A percentile compares a stretch with the other conserved stretches of the same genome.
phyloP scores from a whole-genome alignment of 2,329 filamentous ascomycete genomes.

The Zymoseptoria crescenta region DNA sequence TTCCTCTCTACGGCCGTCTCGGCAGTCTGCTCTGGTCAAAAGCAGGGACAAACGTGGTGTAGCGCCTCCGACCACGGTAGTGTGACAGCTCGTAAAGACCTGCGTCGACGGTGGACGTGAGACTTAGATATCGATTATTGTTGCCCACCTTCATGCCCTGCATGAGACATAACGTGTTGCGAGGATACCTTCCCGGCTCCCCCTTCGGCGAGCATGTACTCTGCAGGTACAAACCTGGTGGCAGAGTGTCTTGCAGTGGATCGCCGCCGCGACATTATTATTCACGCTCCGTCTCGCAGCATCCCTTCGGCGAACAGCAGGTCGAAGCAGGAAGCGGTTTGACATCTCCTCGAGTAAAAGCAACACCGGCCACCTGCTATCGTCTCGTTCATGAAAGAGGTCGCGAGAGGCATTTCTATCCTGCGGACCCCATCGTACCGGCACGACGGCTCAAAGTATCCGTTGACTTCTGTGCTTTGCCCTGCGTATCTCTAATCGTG shows the following conservation, averaged over 20 bases:
- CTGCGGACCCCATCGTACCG: neutral
- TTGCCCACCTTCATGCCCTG: neutral
- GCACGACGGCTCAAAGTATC: neutral
- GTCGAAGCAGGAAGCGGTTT: neutral
- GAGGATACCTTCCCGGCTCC: neutral
- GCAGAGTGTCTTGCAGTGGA: neutral
- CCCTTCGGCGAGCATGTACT: neutral
- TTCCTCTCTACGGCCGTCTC: neutral
- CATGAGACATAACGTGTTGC: neutral
- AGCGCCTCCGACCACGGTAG: neutral
- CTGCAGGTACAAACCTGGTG: neutral
- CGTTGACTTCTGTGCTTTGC: neutral
- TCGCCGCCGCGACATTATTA: neutral
- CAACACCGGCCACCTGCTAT: neutral
- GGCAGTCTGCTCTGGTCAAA: neutral
- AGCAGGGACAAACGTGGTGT: neutral
- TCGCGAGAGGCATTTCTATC: neutral
- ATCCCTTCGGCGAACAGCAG: neutral
- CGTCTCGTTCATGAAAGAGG: neutral
- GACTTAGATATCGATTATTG: neutral
- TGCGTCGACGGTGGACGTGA: neutral
- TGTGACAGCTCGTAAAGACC: neutral
- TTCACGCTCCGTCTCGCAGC: neutral
- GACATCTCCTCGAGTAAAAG: neutral
- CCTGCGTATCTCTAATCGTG: neutral